Evolutionary conservation across 345 rosid genomes (phyloP), one percentile per base, ranked within the genome.

Genomic region (thale cress (Arabidopsis thaliana)): DNA sequence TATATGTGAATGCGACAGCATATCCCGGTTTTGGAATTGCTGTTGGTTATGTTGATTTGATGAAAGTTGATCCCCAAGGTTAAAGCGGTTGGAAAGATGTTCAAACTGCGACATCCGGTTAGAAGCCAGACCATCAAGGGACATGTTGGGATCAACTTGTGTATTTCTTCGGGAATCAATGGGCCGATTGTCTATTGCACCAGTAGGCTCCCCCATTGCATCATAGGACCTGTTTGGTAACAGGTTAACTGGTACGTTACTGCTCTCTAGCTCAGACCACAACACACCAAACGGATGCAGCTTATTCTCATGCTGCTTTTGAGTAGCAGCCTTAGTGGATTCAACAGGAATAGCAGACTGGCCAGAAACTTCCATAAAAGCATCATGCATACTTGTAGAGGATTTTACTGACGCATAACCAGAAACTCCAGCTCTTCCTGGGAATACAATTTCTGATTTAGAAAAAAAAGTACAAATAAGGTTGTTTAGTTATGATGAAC

Each of bases 261-360:
- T 40, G 48, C 80, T 79, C 66, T 75, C 82, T 51, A 85, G 82
- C 79, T 89, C 86, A 34, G 94, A 87, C 90, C 82, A 81, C 82
- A 84, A 64, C 71, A 85, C 78, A 63, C 89, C 88, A 78, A 87
- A 87, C 9, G 86, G 91, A 76, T 85, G 90, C 75, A 85, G 48
- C 63, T 81, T 85, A 68, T 83, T 81, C 51, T 85, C 85, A 62
- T 38, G 67, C 79, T 82, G 85, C 74, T 71, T 42, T 56, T 24
- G 73, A 51, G 76, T 16, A 62, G 64, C 72, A 65, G 69, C 59
- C 46, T 73, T 72, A 16, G 82, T 51, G 40, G 72, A 69, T 63
- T 83, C 87, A 78, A 67, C 76, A 33, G 78, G 50, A 66, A 73
- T 48, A 32, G 75, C 59, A 72, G 81, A 75, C 45, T 71, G 76